These are phyloP conservation scores for Ustilago xerochloae DNA, from an alignment of 1,284 basidiomycete genomes.

Conservation along the genomic window DNA sequence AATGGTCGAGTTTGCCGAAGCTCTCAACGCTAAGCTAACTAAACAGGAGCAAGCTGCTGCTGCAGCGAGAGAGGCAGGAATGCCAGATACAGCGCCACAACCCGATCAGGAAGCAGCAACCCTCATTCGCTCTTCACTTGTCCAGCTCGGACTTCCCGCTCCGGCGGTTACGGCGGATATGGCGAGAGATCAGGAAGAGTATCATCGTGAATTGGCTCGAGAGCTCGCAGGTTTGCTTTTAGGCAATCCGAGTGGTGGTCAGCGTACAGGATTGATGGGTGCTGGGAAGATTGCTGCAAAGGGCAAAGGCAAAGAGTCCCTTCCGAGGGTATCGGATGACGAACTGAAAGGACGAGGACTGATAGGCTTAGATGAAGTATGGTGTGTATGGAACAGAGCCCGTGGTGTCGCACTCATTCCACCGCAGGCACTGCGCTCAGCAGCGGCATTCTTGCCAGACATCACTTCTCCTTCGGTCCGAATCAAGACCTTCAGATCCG, in stretches of 20 bases:
- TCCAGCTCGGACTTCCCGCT: conserved; percentile 85
- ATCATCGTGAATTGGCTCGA: conserved; percentile 82
- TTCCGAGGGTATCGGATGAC: conserved; percentile 20
- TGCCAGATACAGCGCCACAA: conserved; percentile 16
- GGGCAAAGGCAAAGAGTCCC: conserved; percentile 41
- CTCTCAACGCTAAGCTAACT: conserved; percentile 85
- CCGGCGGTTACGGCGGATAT: conserved; percentile 88
- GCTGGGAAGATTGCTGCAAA: conserved; percentile 66
- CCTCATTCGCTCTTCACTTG: conserved; percentile 82
- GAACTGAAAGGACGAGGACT: conserved; percentile 68
- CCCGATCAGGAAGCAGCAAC: conserved; percentile 72
- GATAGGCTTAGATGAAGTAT: conserved; percentile 90
- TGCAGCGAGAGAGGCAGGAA: conserved; percentile 30
- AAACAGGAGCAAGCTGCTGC: conserved; percentile 70
- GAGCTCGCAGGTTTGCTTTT: conserved; percentile 84
- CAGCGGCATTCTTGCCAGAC: conserved; percentile 76
- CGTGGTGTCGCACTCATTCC: conserved; percentile 88
- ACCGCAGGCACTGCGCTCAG: conserved; percentile 82
- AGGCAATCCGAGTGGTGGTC: conserved; percentile 65
- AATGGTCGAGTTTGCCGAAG: conserved; percentile 87
- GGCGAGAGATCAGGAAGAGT: conserved; percentile 83
- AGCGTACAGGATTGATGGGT: conserved; percentile 67
- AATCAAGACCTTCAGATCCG: conserved; percentile 77
- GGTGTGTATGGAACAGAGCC: conserved; percentile 97
- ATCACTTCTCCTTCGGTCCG: conserved; percentile 79